Conservation (phyloP, 805 yeast genomes). For the Metschnikowia bowlesiae region DNA sequence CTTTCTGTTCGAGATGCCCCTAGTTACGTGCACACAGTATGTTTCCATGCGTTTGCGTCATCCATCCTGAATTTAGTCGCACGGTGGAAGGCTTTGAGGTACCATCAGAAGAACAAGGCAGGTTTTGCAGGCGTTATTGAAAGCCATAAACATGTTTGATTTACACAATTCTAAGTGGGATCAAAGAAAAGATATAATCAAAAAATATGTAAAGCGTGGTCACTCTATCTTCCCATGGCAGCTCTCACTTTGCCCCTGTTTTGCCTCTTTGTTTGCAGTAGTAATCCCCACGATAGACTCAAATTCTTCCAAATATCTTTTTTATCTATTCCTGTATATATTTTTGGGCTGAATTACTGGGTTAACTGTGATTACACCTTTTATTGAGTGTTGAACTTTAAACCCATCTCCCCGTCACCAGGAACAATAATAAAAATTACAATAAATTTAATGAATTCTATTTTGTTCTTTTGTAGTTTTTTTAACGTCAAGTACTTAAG, state of each 20-base stretch:
- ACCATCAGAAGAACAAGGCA: not conserved
- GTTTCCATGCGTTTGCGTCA: slow-evolving; percentile 1
- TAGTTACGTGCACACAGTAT: not conserved
- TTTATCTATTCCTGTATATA: slow-evolving; percentile 1
- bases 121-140: not conserved
- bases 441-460: no score
- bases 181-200: not conserved
- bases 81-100: not conserved
- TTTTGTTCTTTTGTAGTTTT: no score
- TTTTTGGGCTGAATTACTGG: not conserved
- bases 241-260: not conserved
- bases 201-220: not conserved
- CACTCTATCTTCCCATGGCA: not conserved
- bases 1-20: not conserved
- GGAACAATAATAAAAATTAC: no score
- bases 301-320: slow-evolving; percentile 1
- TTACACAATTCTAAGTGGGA: no score
- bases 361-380: not conserved
- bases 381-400: not conserved
- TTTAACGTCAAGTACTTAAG: no score
- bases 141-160: not conserved
- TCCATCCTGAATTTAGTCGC: not conserved
- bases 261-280: not conserved
- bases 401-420: no score
- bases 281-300: not conserved